These are phyloP conservation scores for Extremus antarcticus DNA, from an alignment of 495 filamentous ascomycete genomes.

Conservation along the genomic window DNA sequence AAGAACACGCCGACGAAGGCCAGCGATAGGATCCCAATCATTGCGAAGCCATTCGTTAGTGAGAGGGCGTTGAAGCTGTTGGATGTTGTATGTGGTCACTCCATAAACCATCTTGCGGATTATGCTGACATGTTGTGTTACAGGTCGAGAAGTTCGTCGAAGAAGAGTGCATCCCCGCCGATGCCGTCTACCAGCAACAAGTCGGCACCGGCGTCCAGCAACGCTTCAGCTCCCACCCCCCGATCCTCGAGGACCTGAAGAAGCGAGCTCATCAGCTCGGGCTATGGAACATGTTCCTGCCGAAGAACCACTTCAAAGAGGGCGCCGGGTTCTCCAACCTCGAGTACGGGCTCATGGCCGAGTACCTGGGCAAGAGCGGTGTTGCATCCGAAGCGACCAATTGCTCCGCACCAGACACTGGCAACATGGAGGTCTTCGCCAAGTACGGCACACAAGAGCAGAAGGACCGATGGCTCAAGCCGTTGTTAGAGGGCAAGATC, in stretches of 20 bases:
- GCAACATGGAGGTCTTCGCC: conserved; percentile 38
- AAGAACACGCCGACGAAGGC: conserved; percentile 23
- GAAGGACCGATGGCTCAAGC: conserved; percentile 33
- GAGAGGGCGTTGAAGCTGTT: conserved; percentile 68
- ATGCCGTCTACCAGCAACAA: conserved; percentile 66
- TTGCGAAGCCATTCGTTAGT: conserved; percentile 48
- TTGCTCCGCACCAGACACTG: conserved; percentile 36
- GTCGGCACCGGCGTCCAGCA: conserved; percentile 56
- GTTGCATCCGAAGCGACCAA: conserved; percentile 34
- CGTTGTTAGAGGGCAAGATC: conserved; percentile 33
- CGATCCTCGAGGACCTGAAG: conserved; percentile 82
- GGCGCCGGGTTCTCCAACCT: conserved; percentile 52
- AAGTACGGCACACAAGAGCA: conserved; percentile 36
- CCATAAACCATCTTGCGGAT: too few relatives aligned
- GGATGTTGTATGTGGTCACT: conserved; percentile 41
- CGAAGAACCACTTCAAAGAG: conserved; percentile 87
- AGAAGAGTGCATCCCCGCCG: conserved; percentile 79
- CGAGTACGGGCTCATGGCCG: conserved; percentile 37
- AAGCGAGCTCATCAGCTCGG: conserved; percentile 70
- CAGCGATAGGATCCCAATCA: conserved; percentile 28
- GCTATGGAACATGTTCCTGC: conserved; percentile 96
- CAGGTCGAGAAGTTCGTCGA: conserved; percentile 93
- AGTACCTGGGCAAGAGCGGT: conserved; percentile 33
- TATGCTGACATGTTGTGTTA: neutral
- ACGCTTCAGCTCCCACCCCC: conserved; percentile 68